phyloP scores from a whole-genome alignment of 2,329 filamentous ascomycete genomes.

The Venturia carpophila region DNA sequence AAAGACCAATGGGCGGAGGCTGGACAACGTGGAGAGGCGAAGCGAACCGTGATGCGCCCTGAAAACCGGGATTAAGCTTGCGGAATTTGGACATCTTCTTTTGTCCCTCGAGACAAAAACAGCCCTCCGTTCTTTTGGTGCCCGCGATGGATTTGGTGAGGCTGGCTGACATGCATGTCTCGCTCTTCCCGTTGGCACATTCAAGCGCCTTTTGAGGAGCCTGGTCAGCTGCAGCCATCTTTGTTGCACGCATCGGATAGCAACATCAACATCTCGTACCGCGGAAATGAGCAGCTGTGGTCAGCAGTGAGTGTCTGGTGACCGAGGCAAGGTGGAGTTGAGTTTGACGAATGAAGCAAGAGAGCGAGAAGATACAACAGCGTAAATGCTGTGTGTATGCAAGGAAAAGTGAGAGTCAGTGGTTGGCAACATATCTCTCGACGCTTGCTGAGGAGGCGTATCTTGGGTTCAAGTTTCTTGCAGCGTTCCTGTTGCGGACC shows the following conservation, averaged over 20 bases:
- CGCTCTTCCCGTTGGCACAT: background rate
- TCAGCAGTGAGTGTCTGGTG: background rate
- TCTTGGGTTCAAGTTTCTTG: background rate
- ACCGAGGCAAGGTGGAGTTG: too few relatives aligned
- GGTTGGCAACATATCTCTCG: background rate
- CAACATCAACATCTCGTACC: slow-evolving; percentile 2
- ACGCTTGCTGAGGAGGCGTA: background rate
- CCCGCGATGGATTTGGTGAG: background rate
- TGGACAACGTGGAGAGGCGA: background rate
- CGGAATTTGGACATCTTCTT: background rate
- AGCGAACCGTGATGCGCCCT: background rate
- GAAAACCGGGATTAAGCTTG: background rate
- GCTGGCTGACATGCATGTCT: background rate
- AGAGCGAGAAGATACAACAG: background rate
- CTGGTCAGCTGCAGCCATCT: background rate
- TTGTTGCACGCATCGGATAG: slow-evolving; percentile 3
- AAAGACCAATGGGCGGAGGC: background rate
- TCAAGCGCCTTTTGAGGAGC: background rate
- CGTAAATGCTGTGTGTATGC: background rate
- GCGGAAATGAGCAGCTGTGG: background rate
- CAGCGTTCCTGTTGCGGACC: too few relatives aligned
- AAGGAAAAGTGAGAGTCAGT: background rate
- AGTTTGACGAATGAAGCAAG: background rate
- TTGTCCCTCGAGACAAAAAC: too few relatives aligned
- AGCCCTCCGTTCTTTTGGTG: background rate